Conservation (phyloP, 1,284 basidiomycete genomes). For the Ganoderma lingzhi region DNA sequence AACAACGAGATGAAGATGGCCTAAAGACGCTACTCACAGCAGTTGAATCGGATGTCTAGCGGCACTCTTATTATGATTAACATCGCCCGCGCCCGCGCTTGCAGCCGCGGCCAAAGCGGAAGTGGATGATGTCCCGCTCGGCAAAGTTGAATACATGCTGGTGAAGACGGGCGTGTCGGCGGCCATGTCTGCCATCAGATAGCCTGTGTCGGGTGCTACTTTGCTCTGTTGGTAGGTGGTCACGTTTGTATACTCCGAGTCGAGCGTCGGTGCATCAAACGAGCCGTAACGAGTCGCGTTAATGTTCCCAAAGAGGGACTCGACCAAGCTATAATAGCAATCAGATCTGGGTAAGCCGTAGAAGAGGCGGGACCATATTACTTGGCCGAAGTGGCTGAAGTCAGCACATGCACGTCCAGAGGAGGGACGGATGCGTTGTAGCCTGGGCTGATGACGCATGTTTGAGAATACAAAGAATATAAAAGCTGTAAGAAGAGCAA, state of each 20-base stretch:
- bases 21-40: neutral
- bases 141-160: neutral
- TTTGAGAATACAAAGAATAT: conserved; percentile 13
- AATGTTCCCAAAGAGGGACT: conserved; percentile 15
- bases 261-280: conserved; percentile 19
- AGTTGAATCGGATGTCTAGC: neutral
- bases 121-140: neutral
- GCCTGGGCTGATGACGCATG: conserved; percentile 15
- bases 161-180: neutral
- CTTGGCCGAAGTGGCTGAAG: neutral
- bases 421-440: conserved; percentile 12
- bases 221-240: neutral
- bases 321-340: conserved; percentile 9
- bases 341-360: neutral
- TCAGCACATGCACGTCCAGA: conserved; percentile 11
- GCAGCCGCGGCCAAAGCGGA: neutral
- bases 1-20: neutral
- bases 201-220: neutral
- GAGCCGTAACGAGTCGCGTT: conserved; percentile 18
- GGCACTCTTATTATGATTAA: neutral
- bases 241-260: conserved; percentile 15
- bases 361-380: neutral
- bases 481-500: conserved; percentile 7
- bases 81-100: neutral
- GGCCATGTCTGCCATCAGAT: conserved; percentile 10